Evolutionary conservation across 148 eudicot genomes (phyloP).

Genomic region (Rhododendron henanense): DNA sequence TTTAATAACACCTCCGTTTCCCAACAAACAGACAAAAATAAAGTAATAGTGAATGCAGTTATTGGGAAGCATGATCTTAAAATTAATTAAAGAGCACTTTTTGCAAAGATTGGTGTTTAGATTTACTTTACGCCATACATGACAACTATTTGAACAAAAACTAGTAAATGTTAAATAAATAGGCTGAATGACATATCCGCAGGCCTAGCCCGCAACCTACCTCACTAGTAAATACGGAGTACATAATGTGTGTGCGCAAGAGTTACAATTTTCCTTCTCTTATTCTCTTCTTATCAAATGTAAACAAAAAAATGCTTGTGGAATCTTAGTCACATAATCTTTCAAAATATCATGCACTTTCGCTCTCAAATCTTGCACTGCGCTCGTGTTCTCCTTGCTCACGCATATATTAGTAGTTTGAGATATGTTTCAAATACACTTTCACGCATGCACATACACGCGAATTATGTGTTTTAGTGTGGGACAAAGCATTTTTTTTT

Average conservation of each 20-base stretch:
- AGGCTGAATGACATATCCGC: background rate
- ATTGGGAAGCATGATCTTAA: background rate
- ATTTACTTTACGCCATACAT: background rate
- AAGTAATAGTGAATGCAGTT: background rate
- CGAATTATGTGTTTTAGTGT: background rate
- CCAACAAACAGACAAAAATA: background rate
- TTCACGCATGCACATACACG: no score
- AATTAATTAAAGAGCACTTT: background rate
- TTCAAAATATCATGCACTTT: no score
- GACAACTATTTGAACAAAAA: background rate
- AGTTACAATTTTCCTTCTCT: background rate
- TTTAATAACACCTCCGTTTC: background rate
- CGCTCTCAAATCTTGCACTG: no score
- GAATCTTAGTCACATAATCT: background rate
- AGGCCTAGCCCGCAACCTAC: background rate
- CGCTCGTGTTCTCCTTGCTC: no score
- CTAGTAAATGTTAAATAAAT: background rate
- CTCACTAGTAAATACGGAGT: no score
- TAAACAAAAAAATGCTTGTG: background rate
- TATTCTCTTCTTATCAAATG: background rate
- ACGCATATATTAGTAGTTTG: background rate
- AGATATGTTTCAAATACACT: no score
- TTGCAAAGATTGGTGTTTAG: background rate
- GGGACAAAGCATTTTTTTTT: background rate
- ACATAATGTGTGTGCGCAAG: background rate